A percentile compares a stretch with the other conserved stretches of the same genome.
Evolutionary conservation across 2,329 filamentous ascomycete species (phyloP).

Genomic region (Xylaria sp.): DNA sequence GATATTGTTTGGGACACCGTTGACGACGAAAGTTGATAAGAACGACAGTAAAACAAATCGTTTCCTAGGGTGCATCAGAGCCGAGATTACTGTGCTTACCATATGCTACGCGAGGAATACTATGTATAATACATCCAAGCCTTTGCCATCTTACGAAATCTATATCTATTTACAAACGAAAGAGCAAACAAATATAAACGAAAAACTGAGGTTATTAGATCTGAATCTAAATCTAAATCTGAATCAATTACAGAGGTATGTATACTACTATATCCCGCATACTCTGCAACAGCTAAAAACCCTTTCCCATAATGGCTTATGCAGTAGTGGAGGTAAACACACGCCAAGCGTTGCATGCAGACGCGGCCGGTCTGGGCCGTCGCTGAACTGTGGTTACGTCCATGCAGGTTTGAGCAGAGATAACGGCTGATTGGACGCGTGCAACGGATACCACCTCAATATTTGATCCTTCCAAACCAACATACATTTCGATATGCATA

Average conservation of each 20-base stretch:
- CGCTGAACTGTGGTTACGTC: constrained; percentile 2
- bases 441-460: neutral
- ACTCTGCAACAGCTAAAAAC: neutral
- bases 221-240: no score
- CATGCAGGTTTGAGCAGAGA: neutral
- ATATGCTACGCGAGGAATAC: neutral
- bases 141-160: no score
- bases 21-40: neutral
- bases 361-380: neutral
- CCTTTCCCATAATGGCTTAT: no score
- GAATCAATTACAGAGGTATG: neutral
- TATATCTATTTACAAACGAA: no score
- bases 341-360: neutral
- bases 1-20: neutral
- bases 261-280: neutral
- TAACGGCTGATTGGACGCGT: neutral
- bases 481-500: neutral
- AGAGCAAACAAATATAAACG: no score
- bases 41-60: neutral
- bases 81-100: constrained; percentile 3
- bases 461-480: neutral
- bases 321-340: neutral
- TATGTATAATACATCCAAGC: no score
- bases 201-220: no score
- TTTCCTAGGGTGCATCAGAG: neutral